A percentile compares a stretch with the other conserved stretches of the same genome.
These are phyloP conservation scores for Setaria italica DNA, from an alignment of 202 grass and related monocot species.

Conservation along the genomic window DNA sequence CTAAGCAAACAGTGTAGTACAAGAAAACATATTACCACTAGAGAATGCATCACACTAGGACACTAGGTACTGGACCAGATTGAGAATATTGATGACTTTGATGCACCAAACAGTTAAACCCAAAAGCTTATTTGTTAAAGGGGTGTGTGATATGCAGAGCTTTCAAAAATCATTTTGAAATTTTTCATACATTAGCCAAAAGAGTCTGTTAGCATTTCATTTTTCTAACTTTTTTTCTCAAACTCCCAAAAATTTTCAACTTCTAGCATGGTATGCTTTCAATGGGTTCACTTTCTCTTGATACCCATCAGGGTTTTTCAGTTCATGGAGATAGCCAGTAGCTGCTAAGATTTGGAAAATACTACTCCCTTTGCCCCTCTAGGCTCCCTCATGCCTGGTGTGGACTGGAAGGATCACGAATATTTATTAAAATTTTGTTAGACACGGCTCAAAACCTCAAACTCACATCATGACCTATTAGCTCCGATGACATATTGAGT, in stretches of 20 bases:
- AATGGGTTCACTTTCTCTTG: neutral
- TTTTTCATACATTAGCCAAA: neutral
- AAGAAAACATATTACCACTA: conserved; percentile 8
- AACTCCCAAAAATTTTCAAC: neutral
- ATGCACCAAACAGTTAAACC: neutral
- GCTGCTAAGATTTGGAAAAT: neutral
- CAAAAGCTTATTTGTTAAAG: neutral
- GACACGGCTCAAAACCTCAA: neutral
- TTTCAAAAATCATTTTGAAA: neutral
- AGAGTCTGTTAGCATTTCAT: neutral
- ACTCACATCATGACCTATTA: neutral
- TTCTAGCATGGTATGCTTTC: neutral
- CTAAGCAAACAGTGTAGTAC: neutral
- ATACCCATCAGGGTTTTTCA: neutral
- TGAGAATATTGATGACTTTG: neutral
- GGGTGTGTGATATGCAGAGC: neutral
- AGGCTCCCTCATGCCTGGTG: neutral
- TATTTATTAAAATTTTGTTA: neutral
- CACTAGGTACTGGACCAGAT: neutral
- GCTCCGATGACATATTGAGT: neutral
- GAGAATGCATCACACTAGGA: conserved; percentile 3
- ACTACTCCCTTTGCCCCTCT: neutral
- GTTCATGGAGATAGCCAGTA: conserved; percentile 2
- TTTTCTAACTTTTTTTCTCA: neutral
- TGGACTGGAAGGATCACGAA: neutral